Conservation (phyloP, 1,139 yeast genomes). For the Magnusiomyces clavatus region DNA sequence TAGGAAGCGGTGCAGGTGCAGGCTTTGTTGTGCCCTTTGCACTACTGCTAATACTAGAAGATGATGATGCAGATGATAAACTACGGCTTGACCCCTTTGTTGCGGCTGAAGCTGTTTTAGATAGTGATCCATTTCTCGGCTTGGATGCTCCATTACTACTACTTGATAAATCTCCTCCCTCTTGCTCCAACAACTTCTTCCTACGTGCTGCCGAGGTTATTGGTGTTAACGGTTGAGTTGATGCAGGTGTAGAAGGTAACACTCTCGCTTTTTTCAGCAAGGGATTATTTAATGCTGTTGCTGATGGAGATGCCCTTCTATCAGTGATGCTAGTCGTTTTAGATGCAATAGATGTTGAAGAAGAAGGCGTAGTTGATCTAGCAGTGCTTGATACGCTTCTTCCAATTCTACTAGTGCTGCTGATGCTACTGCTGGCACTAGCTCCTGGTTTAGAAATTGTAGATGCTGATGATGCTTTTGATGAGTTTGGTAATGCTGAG, state of each 20-base stretch:
- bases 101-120: neutral
- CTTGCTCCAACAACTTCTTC: neutral
- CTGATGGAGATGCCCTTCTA: neutral
- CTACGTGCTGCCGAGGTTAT: constrained; percentile 1
- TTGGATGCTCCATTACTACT: neutral
- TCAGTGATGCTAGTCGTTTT: neutral
- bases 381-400: neutral
- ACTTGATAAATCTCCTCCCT: neutral
- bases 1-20: constrained; percentile 24
- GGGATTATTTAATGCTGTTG: neutral
- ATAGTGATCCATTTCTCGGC: neutral
- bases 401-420: neutral
- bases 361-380: neutral
- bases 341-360: neutral
- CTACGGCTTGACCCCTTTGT: neutral
- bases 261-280: no score
- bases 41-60: no score
- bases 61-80: neutral
- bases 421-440: neutral
- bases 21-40: neutral
- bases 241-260: no score
- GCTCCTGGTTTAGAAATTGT: neutral
- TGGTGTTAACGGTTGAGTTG: neutral
- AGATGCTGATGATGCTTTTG: constrained; percentile 8
- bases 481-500: constrained; percentile 6